phyloP scores from a whole-genome alignment of 2,329 filamentous ascomycete genomes.

The Exophiala spinifera region DNA sequence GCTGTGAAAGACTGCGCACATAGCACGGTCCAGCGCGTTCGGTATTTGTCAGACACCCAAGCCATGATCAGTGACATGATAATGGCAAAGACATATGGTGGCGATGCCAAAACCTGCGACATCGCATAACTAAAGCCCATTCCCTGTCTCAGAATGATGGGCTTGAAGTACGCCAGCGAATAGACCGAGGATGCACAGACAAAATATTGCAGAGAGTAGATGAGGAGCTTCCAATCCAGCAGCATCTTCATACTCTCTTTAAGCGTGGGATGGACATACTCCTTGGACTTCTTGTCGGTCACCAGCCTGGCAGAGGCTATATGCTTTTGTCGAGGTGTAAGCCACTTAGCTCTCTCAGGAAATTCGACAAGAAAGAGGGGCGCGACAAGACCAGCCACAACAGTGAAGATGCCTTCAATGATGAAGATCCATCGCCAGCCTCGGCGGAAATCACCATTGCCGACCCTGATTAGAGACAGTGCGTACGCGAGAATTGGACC shows the following conservation, averaged over 20 bases:
- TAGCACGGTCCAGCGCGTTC: constrained; percentile 63
- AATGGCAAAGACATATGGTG: constrained; percentile 64
- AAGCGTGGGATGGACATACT: constrained; percentile 26
- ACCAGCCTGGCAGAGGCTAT: constrained; percentile 10
- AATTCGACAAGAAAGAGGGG: constrained; percentile 40
- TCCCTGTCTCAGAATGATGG: constrained; percentile 64
- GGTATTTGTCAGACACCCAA: constrained; percentile 65
- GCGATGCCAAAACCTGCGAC: constrained; percentile 69
- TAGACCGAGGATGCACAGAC: constrained; percentile 12
- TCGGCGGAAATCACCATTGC: constrained; percentile 10
- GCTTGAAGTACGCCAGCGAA: constrained; percentile 73
- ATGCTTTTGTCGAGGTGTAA: constrained; percentile 27
- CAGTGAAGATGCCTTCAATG: constrained; percentile 27
- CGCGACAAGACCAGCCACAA: constrained; percentile 24
- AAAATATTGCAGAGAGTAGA: constrained; percentile 16
- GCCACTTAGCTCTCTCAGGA: constrained; percentile 34
- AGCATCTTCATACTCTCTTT: constrained; percentile 14
- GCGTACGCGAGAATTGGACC: constrained; percentile 45
- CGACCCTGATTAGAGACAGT: constrained; percentile 35
- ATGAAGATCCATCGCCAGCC: constrained; percentile 21
- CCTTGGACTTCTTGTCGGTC: constrained; percentile 5
- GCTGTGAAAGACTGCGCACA: constrained; percentile 53
- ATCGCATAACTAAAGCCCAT: constrained; percentile 63
- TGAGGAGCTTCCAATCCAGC: constrained; percentile 18
- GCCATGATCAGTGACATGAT: constrained; percentile 59